Conservation (phyloP, 345 rosid genomes). For the Kandelia obovata region DNA sequence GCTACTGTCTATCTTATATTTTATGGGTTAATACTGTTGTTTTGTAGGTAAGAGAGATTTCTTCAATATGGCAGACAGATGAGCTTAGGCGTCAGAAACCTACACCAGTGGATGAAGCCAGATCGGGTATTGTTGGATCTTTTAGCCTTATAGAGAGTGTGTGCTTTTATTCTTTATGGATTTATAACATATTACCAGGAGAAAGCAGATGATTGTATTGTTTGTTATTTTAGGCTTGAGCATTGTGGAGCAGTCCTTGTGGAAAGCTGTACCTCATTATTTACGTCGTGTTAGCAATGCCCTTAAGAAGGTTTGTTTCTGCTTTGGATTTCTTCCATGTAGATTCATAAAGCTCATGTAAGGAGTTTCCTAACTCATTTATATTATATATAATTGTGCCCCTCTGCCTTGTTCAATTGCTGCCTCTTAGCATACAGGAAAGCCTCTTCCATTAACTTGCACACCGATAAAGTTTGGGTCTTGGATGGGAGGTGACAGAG, state of each 20-base stretch:
- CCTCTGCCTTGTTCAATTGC: constrained; percentile 1
- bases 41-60: constrained; percentile 80
- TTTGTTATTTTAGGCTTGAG: constrained; percentile 55
- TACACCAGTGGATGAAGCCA: constrained; percentile 92
- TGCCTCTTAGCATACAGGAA: constrained; percentile 61
- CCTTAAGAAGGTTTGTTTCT: constrained; percentile 58
- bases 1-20: not conserved
- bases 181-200: not conserved
- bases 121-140: constrained; percentile 55
- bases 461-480: constrained; percentile 91
- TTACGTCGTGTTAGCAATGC: constrained; percentile 91
- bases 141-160: constrained; percentile 9
- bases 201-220: constrained; percentile 1
- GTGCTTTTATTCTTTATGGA: constrained; percentile 5
- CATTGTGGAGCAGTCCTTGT: constrained; percentile 96
- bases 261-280: constrained; percentile 93
- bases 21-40: constrained; percentile 13
- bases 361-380: constrained; percentile 5
- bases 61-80: constrained; percentile 92
- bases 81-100: constrained; percentile 96
- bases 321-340: constrained; percentile 11
- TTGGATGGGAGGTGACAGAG: constrained; percentile 99
- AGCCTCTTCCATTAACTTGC: constrained; percentile 80
- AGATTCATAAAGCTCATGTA: constrained; percentile 7
- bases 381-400: constrained; percentile 11